Evolutionary conservation across 1,284 basidiomycete genomes (phyloP), one percentile per base, ranked within the genome.

Genomic region (Ustilago nuda): DNA sequence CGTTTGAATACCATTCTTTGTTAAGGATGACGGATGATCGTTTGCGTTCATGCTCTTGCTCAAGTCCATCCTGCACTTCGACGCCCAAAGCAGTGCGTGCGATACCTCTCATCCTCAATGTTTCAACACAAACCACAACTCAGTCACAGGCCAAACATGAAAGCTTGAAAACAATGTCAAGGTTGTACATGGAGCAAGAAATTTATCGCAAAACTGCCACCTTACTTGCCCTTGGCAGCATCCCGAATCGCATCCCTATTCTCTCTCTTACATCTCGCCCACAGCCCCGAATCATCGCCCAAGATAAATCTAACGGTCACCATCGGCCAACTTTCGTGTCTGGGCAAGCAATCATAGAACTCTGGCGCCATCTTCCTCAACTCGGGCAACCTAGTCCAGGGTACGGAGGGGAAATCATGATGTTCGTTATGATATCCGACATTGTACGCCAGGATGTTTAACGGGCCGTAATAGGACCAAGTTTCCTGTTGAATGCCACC

Each of bases 391-490:
- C 93, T 90, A 9, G 94, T 98, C 96, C 96, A 99, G 0, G 97
- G 90, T 1, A 99, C 88, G 2, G 94, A 94, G 8, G 96, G 95
- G 87, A 99, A 99, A 87, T 99, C 96, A 87, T 99, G 96, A 87
- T 99, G 96, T 85, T 99, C 96, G 87, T 98, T 98, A 86, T 98
- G 96, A 86, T 98, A 98, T 51, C 96, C 96, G 65, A 98, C 95
- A 80, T 99, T 99, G 87, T 98, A 99, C n/a, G 94, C 93, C 15
- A 99, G 87, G 6, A 92, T 79, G 86, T 99, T 99, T 68, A 98
- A 88, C 57, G 91, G 91, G 0, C 97, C 97, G 80, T 99, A 98
- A 86, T 99, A 99, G 65, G 92, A 94, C 87, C 95, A 98, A 0
- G 97, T 99, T 87, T 99, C 97, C 86, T 98, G 95, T 45, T 83